Evolutionary conservation across 2,329 filamentous ascomycete species (phyloP).

Genomic region (Venturia effusa): DNA sequence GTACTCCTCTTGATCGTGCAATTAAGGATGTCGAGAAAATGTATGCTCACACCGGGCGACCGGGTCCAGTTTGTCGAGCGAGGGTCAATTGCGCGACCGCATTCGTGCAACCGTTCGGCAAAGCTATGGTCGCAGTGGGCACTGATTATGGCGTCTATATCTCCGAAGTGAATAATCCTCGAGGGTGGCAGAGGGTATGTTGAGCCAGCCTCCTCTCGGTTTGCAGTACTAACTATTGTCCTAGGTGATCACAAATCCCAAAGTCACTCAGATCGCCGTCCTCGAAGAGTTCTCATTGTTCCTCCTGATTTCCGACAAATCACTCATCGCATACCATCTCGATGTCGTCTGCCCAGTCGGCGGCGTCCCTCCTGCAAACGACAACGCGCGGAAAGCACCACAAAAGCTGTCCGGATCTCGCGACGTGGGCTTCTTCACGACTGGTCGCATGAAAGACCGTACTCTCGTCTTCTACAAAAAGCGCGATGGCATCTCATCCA

Average conservation of each 20-base stretch:
- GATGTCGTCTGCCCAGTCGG: constrained; percentile 60
- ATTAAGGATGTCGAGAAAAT: constrained; percentile 78
- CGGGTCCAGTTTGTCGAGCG: constrained; percentile 70
- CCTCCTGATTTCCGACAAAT: constrained; percentile 81
- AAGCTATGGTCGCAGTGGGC: constrained; percentile 82
- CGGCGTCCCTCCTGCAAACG: constrained; percentile 48
- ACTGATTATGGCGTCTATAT: constrained; percentile 93
- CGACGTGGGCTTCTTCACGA: constrained; percentile 94
- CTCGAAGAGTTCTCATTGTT: constrained; percentile 94
- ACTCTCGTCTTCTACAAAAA: constrained; percentile 96
- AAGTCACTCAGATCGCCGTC: constrained; percentile 86
- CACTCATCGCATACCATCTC: constrained; percentile 84
- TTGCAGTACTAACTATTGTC: constrained; percentile 20
- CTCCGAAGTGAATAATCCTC: constrained; percentile 76
- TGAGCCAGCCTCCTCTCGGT: constrained; percentile 8
- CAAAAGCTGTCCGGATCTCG: constrained; percentile 78
- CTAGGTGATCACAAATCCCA: constrained; percentile 62
- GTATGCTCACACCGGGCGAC: constrained; percentile 54
- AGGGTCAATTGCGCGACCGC: constrained; percentile 87
- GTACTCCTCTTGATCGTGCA: constrained; percentile 83
- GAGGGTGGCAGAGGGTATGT: constrained; percentile 80
- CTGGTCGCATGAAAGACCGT: constrained; percentile 92
- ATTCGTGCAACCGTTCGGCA: constrained; percentile 71
- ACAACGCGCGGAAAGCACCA: constrained; percentile 73
- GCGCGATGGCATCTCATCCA: constrained; percentile 81